Conservation (phyloP, 106 monocot species). For the Dendrobium catenatum region DNA sequence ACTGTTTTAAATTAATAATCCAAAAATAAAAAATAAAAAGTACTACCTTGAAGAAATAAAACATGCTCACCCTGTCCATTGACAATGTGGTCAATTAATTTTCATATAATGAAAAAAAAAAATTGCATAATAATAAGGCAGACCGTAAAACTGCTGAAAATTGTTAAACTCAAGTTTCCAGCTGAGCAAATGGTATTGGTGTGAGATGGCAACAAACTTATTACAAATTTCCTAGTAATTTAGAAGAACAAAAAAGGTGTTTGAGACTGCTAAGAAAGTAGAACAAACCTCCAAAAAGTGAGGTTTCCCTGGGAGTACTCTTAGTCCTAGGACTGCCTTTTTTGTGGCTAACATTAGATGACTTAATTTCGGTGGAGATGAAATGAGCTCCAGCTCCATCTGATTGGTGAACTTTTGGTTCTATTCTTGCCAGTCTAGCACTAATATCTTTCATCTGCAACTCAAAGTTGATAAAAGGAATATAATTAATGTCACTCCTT, state of each 20-base stretch:
- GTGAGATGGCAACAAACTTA: neutral
- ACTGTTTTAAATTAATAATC: no score
- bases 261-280: neutral
- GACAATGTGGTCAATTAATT: no score
- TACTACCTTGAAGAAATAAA: no score
- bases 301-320: slow-evolving; percentile 53
- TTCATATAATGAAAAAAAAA: no score
- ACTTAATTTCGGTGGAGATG: slow-evolving; percentile 43
- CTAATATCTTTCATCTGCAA: slow-evolving; percentile 91
- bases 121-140: no score
- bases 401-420: slow-evolving; percentile 51
- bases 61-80: no score
- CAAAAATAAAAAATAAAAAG: no score
- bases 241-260: neutral
- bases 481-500: no score
- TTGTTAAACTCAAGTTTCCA: neutral
- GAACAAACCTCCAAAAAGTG: slow-evolving; percentile 57
- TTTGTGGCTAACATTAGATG: slow-evolving; percentile 49
- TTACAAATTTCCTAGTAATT: neutral
- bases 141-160: neutral
- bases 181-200: neutral
- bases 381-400: slow-evolving; percentile 44
- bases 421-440: slow-evolving; percentile 67
- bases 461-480: neutral
- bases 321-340: slow-evolving; percentile 79